These are phyloP conservation scores for Xylaria nigripes DNA, from an alignment of 495 filamentous ascomycete genomes.

Conservation along the genomic window DNA sequence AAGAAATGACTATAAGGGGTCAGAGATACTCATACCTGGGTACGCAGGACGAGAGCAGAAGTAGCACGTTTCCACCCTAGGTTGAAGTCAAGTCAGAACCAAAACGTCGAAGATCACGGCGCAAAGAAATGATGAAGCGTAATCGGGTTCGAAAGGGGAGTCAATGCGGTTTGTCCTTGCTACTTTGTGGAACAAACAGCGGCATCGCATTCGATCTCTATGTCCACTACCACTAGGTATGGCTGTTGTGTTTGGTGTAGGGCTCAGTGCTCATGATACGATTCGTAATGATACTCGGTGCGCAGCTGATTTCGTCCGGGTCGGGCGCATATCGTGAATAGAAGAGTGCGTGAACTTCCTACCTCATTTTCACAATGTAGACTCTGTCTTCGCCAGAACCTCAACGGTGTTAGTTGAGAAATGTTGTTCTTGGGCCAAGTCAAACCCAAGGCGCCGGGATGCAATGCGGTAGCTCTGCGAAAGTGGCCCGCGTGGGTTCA, in stretches of 20 bases:
- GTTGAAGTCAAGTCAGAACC: conserved; percentile 14
- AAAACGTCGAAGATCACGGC: background rate
- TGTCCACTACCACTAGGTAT: background rate
- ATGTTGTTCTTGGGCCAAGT: conserved; percentile 9
- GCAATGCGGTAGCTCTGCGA: background rate
- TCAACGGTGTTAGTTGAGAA: conserved; percentile 1
- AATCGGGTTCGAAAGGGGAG: background rate
- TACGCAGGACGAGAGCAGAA: conserved; percentile 84
- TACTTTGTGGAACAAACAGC: background rate
- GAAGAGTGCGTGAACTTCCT: background rate
- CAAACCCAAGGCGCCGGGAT: conserved; percentile 4
- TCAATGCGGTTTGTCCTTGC: background rate
- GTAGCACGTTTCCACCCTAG: conserved; percentile 70
- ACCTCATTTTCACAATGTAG: conserved; percentile 34
- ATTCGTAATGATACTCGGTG: background rate
- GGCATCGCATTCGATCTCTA: background rate
- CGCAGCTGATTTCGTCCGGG: background rate
- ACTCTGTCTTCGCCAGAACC: background rate
- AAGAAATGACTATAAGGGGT: background rate
- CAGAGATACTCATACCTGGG: conserved; percentile 49
- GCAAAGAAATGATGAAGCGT: background rate
- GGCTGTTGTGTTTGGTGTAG: background rate
- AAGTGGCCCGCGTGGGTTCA: conserved; percentile 1
- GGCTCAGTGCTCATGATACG: background rate
- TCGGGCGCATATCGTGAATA: background rate